Evolutionary conservation across 495 filamentous ascomycete species (phyloP).

Genomic region (Aspergillus bertholletiae): DNA sequence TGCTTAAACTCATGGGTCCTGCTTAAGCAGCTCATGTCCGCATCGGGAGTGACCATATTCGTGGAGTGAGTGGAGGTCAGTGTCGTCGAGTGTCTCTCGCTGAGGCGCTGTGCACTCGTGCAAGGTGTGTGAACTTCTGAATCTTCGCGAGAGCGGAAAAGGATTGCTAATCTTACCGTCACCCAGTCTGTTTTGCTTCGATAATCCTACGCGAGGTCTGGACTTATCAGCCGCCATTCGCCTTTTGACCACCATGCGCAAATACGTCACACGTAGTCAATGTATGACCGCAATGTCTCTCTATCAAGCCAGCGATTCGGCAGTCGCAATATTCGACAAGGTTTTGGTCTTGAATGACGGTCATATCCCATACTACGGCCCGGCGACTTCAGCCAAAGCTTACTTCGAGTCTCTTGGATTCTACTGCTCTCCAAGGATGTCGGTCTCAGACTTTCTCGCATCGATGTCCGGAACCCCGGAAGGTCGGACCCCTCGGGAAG

Average conservation of each 20-base stretch:
- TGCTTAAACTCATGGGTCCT: too few relatives aligned
- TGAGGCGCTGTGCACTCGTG: constrained; percentile 51
- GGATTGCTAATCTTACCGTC: constrained; percentile 18
- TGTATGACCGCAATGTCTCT: constrained; percentile 26
- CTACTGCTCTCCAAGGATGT: constrained; percentile 52
- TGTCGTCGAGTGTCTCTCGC: constrained; percentile 55
- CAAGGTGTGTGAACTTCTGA: constrained; percentile 45
- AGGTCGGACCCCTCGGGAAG: constrained; percentile 49
- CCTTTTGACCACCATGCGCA: constrained; percentile 24
- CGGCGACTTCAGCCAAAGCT: constrained; percentile 44
- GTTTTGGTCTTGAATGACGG: constrained; percentile 54
- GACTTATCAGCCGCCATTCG: constrained; percentile 47
- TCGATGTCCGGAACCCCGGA: constrained; percentile 53
- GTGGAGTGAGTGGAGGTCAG: constrained; percentile 38
- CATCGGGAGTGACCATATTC: constrained; percentile 18
- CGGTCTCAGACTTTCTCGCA: constrained; percentile 61
- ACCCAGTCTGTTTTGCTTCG: constrained; percentile 33
- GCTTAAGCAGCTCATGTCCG: constrained; percentile 20
- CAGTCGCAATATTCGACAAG: constrained; percentile 52
- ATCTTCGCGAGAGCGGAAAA: background rate
- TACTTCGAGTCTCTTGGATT: constrained; percentile 61
- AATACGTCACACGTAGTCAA: constrained; percentile 18
- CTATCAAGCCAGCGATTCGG: constrained; percentile 50
- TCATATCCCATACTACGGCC: constrained; percentile 48
- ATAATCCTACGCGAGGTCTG: constrained; percentile 48